phyloP scores from a whole-genome alignment of 805 yeast genomes.

The Millerozyma acaciae region DNA sequence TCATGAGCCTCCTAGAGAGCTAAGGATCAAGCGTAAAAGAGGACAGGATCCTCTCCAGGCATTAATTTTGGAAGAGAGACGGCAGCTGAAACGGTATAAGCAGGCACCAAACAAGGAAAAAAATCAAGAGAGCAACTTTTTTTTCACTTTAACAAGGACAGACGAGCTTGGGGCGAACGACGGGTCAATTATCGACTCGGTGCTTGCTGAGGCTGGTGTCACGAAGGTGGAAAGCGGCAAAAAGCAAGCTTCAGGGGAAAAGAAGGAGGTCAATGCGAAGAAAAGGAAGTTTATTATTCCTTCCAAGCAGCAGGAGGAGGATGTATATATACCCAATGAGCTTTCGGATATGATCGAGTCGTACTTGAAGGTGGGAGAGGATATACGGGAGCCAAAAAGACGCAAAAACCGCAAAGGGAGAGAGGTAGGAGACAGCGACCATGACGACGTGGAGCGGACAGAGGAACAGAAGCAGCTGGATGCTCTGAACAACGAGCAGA shows the following conservation, averaged over 20 bases:
- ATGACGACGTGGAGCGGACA: constrained; percentile 1
- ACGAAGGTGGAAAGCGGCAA: constrained; percentile 3
- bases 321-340: constrained; percentile 48
- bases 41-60: constrained; percentile 89
- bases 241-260: constrained; percentile 1
- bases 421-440: not conserved
- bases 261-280: constrained; percentile 6
- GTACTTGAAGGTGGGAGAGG: constrained; percentile 40
- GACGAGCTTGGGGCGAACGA: constrained; percentile 20
- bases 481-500: not conserved
- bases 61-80: constrained; percentile 45
- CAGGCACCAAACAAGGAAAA: constrained; percentile 29
- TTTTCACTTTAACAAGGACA: constrained; percentile 34
- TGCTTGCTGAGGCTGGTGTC: constrained; percentile 20
- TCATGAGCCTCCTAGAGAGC: constrained; percentile 55
- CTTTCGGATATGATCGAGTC: constrained; percentile 72
- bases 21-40: constrained; percentile 82
- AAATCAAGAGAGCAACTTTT: constrained; percentile 26
- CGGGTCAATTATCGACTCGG: constrained; percentile 20
- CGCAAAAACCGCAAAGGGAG: constrained; percentile 12
- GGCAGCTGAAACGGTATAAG: constrained; percentile 38
- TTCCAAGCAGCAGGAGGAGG: constrained; percentile 28
- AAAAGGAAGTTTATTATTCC: constrained; percentile 35
- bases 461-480: constrained; percentile 3
- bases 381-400: constrained; percentile 7